Percentiles rank a stretch among this genome's conserved stretches.
Conservation (phyloP, 2,329 filamentous ascomycete species). For the Beauveria rudraprayagi region DNA sequence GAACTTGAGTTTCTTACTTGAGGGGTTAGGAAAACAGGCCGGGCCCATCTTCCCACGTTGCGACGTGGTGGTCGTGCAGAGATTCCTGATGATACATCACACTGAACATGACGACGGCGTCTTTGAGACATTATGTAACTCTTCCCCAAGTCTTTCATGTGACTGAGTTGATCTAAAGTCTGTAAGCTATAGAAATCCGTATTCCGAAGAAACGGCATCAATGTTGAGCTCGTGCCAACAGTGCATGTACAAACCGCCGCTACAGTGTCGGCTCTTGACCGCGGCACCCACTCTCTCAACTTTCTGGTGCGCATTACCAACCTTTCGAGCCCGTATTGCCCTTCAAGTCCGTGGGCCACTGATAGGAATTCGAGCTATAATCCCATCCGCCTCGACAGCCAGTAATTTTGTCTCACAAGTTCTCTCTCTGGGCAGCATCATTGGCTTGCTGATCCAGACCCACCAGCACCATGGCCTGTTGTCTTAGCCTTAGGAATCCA, state of each 20-base stretch:
- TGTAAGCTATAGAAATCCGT: no score
- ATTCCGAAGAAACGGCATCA: no score
- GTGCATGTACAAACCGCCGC: no score
- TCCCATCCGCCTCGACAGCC: neutral
- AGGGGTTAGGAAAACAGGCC: neutral
- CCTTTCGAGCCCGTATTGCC: neutral
- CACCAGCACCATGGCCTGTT: neutral
- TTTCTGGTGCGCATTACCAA: neutral
- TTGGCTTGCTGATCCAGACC: neutral
- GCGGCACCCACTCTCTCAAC: neutral
- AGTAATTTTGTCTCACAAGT: neutral
- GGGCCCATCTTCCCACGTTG: no score
- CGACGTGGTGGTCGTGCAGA: neutral
- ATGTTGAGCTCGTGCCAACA: no score
- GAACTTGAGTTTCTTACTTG: neutral
- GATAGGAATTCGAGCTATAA: neutral
- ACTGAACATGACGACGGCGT: neutral
- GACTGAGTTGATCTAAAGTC: no score
- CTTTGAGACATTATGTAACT: neutral
- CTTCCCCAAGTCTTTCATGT: no score
- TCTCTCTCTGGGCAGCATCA: neutral
- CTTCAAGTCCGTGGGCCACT: neutral
- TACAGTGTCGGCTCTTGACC: neutral
- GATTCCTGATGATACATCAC: neutral
- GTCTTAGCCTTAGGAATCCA: conserved; percentile 8